Evolutionary conservation across 129 eudicot genomes (phyloP), one percentile per base, ranked within the genome.

Genomic region (Cynara cardunculus): DNA sequence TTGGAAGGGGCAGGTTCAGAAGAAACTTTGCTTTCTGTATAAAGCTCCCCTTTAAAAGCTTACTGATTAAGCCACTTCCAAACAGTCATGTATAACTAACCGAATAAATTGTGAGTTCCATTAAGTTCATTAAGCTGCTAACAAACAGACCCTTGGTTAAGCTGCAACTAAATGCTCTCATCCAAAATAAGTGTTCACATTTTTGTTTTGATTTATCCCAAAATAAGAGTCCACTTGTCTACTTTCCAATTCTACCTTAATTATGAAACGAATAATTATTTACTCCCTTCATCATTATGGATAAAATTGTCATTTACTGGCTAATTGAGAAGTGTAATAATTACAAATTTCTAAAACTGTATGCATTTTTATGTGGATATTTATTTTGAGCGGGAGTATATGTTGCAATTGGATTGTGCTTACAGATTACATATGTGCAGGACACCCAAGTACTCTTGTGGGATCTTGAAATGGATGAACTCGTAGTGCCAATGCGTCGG

Each of bases 391-490:
- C 6, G 24, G 1, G 41, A 26, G 2, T 18, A 0, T 74, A 10
- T 74, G 61, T 46, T 46, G n/a, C 19, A 74, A 24, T 49, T 37
- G 8, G 4, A 44, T 46, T 22, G 22, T 32, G 28, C 27, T 56
- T 24, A 65, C 26, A 35, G 3, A 16, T 49, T 79, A 21, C 82
- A 11, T 28, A 28, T 44, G 25, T 74, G 78, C 85, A 94, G 98
- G 98, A 94, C 78, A 88, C 98, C 28, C 98, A 86, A 78, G 82
- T 94, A 74, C 91, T 94, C 25, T 68, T 94, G 7, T 94, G 98
- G 98, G 98, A 94, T 77, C 90, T 94, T 25, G 94, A 89, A 82
- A 89, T 92, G 94, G 97, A 90, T 16, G 99, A 95, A 84, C 83
- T 95, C 11, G 97, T 92, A 25, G 93, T 95, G 41, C 99, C 99